phyloP scores from a whole-genome alignment of 352 stramenopile genomes.

The Pythium periplocum region DNA sequence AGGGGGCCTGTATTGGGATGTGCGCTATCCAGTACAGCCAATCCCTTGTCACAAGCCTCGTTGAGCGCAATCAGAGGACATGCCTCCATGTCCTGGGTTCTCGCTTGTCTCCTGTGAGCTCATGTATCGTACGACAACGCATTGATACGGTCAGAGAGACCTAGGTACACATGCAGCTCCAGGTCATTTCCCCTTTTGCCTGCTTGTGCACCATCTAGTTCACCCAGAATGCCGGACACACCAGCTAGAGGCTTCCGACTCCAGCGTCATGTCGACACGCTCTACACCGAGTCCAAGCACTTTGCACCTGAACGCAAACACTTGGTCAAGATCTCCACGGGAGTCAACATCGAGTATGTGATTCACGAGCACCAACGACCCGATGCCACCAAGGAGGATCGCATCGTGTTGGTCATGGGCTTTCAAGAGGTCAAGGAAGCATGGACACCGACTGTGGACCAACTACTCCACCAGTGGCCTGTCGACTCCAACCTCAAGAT shows the following conservation, averaged over 20 bases:
- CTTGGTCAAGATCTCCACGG: conserved; percentile 28
- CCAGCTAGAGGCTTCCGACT: conserved; percentile 17
- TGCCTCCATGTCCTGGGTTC: no score
- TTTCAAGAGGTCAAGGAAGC: conserved; percentile 43
- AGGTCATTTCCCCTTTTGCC: no score
- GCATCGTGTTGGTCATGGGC: conserved; percentile 27
- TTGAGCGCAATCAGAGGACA: no score
- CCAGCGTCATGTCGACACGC: conserved; percentile 37
- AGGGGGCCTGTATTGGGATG: no score
- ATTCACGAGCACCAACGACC: conserved; percentile 2
- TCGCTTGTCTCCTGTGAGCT: no score
- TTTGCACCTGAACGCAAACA: conserved; percentile 25
- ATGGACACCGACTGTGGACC: conserved; percentile 43
- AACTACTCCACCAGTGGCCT: conserved; percentile 34
- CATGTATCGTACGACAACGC: no score
- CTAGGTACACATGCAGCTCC: no score
- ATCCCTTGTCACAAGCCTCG: no score
- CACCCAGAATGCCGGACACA: no score
- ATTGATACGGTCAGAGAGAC: no score
- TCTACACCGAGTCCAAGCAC: conserved; percentile 21
- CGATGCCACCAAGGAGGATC: conserved; percentile 11
- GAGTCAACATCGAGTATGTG: conserved; percentile 39
- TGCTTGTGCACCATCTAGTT: neutral
- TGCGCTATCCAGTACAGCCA: no score
- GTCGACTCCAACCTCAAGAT: conserved; percentile 32